A percentile compares a stretch with the other conserved stretches of the same genome.
These are phyloP conservation scores for Colletotrichum paranaense DNA, from an alignment of 2,329 filamentous ascomycete genomes.

Conservation along the genomic window DNA sequence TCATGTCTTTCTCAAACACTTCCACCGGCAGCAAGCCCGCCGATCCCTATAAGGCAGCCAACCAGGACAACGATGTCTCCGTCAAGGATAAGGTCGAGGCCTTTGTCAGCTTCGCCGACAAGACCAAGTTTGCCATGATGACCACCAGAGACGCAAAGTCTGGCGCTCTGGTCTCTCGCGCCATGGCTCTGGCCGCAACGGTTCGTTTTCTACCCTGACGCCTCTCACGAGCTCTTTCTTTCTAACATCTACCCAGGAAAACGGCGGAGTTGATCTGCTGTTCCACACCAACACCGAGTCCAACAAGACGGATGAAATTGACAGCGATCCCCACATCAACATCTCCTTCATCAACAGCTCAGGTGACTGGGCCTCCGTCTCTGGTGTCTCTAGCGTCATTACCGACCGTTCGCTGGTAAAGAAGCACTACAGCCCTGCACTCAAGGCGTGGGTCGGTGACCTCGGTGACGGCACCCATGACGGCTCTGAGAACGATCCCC, in stretches of 20 bases:
- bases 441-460: conserved; percentile 90
- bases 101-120: conserved; percentile 75
- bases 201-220: conserved; percentile 51
- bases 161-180: conserved; percentile 79
- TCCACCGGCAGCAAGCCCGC: conserved; percentile 70
- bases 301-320: conserved; percentile 86
- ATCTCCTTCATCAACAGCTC: conserved; percentile 80
- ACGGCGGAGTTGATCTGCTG: conserved; percentile 81
- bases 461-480: conserved; percentile 86
- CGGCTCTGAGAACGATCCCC: conserved; percentile 82
- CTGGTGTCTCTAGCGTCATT: conserved; percentile 76
- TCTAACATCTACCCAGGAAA: conserved; percentile 65
- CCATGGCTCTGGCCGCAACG: conserved; percentile 86
- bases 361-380: conserved; percentile 88
- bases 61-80: conserved; percentile 71
- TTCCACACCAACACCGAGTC: conserved; percentile 95
- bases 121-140: conserved; percentile 89
- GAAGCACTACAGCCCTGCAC: conserved; percentile 78
- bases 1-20: conserved; percentile 65
- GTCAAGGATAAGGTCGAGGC: conserved; percentile 82
- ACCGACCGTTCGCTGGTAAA: conserved; percentile 76
- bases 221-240: background rate
- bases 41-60: conserved; percentile 83
- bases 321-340: conserved; percentile 79
- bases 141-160: conserved; percentile 77